Evolutionary conservation across 352 stramenopile genomes (phyloP), one percentile per base, ranked within the genome.

Genomic region (Pythium sp.): DNA sequence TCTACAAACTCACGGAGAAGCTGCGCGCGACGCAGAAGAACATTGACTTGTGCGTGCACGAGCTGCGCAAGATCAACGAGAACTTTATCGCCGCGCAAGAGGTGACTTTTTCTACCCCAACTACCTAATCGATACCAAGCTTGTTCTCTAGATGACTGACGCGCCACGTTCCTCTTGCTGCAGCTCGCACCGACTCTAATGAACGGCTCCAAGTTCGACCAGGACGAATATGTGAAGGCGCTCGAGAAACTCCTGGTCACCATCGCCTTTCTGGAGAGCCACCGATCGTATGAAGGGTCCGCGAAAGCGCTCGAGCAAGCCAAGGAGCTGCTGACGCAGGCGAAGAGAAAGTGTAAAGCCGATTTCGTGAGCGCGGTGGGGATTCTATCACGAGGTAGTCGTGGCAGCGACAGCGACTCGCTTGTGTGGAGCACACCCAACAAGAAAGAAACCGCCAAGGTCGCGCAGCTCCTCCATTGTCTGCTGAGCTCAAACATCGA

Each of bases 1-100:
- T 94, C 67, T 94, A 94, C 75, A 90, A 88, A 58, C 83, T 94
- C 71, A 94, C 87, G 0, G 84, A 92, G 68, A 82, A 85, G 69
- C 79, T 94, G 22, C 81, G 84, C 65, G 82, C 82, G 67, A 93
- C 84, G 20, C 87, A 95, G 67, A 87, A 88, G 71, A 95, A 93
- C 60, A 95, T 95, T 34, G 87, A 95, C 56, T 62, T 91, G 9
- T 92, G 85, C 51, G 86, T 95, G 24, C 77, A 81, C 34, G 82
- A 92, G 69, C 67, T 95, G 62, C 79, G 74, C 3, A 74, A 76
- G 54, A 84, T 94, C 61, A 83, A 92, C 62, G 76, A 91, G 59
- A 92, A 92, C 62, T 93, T 94, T 62, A 70, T 89, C 46, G 82
- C 76, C 2, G 80, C 85, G 11, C 82, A 91, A 62, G 74, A 90